phyloP scores from a whole-genome alignment of 164 flowering plant species.

The Hamamelis virginiana region DNA sequence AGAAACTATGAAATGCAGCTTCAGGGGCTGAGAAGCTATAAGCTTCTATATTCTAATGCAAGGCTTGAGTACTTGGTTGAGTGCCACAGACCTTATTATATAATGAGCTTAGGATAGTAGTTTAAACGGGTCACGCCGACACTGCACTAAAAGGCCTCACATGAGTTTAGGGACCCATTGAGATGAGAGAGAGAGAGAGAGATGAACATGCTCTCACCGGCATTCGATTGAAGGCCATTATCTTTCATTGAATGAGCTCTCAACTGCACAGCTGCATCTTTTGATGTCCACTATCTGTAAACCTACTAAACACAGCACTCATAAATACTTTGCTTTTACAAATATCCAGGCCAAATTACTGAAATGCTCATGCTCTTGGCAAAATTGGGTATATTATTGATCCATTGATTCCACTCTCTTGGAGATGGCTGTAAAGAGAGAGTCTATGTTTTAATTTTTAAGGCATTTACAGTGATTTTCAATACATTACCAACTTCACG shows the following conservation, averaged over 20 bases:
- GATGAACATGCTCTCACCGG: conserved; percentile 16
- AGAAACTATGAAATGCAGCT: not conserved
- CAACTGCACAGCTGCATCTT: conserved; percentile 31
- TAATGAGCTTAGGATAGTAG: conserved; percentile 2
- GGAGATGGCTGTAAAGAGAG: too few species aligned
- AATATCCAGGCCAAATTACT: not conserved
- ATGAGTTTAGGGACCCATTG: conserved; percentile 38
- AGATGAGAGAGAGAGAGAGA: conserved; percentile 17
- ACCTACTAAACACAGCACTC: conserved; percentile 14
- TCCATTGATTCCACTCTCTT: too few species aligned
- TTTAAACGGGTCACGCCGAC: conserved; percentile 21
- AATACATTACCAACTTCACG: not conserved
- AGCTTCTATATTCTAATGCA: not conserved
- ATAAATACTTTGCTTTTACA: conserved; percentile 14
- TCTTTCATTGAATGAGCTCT: conserved; percentile 44
- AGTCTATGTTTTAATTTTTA: too few species aligned
- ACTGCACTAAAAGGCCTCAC: conserved; percentile 34
- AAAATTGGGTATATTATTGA: too few species aligned
- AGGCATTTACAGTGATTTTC: too few species aligned
- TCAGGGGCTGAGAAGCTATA: not conserved
- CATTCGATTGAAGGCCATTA: conserved; percentile 10
- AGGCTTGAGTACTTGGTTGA: conserved; percentile 6
- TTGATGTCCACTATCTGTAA: not conserved
- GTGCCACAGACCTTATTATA: conserved; percentile 17
- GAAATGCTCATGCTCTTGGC: not conserved